A percentile compares a stretch with the other conserved stretches of the same genome.
phyloP scores from a whole-genome alignment of 73 alveolate genomes.

The Paramecium caudatum region DNA sequence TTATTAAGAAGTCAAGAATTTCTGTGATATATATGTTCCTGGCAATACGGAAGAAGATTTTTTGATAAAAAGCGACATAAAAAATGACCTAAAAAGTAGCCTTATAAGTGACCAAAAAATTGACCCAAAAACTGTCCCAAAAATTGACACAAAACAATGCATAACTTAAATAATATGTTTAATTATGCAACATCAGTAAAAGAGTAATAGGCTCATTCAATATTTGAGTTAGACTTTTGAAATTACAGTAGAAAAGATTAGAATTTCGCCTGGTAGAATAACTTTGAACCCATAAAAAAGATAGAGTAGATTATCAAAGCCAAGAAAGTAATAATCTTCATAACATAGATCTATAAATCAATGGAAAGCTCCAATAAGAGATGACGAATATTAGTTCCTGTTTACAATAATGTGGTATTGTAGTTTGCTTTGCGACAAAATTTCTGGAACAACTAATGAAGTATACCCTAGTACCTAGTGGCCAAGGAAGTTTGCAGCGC shows the following conservation, averaged over 20 bases:
- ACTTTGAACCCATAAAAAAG: constrained; percentile 17
- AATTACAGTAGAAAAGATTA: neutral
- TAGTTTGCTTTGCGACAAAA: neutral
- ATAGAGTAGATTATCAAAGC: neutral
- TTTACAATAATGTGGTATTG: neutral
- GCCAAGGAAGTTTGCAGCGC: constrained; percentile 47
- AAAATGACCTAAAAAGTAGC: too few relatives aligned
- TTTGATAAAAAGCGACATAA: neutral
- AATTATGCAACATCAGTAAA: neutral
- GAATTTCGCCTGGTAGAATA: neutral
- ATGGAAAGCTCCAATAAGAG: constrained; percentile 55
- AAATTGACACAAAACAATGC: neutral
- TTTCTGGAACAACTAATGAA: neutral
- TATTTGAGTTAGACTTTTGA: neutral
- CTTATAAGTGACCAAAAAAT: too few relatives aligned
- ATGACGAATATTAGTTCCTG: neutral
- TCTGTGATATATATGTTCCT: constrained; percentile 2
- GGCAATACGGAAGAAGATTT: neutral
- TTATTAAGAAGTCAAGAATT: neutral
- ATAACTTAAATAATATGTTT: neutral
- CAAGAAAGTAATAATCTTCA: constrained; percentile 5
- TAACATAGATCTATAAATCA: neutral
- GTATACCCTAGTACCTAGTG: constrained; percentile 9
- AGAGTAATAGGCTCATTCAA: neutral
- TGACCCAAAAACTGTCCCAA: too few relatives aligned